Percentiles rank a stretch among this genome's conserved stretches.
Evolutionary conservation across 2,329 filamentous ascomycete species (phyloP).

Genomic region (Ascochyta koolunga): DNA sequence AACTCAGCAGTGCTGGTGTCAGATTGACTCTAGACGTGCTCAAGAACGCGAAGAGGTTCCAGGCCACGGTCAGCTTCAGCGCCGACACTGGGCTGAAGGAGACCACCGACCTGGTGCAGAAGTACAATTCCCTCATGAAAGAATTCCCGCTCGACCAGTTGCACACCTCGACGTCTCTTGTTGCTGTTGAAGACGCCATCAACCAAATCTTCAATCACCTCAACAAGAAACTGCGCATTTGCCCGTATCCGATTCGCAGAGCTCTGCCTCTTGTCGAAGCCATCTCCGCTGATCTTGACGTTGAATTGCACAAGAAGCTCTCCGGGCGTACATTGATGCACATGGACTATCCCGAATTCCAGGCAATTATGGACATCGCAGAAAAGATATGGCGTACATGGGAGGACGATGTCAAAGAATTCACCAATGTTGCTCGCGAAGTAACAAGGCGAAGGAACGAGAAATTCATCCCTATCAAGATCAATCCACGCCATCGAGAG

Average conservation of each 20-base stretch:
- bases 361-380: constrained; percentile 79
- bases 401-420: constrained; percentile 97
- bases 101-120: constrained; percentile 93
- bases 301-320: constrained; percentile 82
- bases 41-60: constrained; percentile 96
- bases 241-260: constrained; percentile 90
- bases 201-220: constrained; percentile 89
- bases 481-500: constrained; percentile 83
- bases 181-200: constrained; percentile 88
- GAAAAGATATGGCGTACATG: constrained; percentile 88
- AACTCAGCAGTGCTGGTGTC: constrained; percentile 88
- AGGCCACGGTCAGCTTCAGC: constrained; percentile 94
- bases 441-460: constrained; percentile 92
- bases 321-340: constrained; percentile 89
- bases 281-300: constrained; percentile 91
- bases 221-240: constrained; percentile 97
- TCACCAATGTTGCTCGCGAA: constrained; percentile 95
- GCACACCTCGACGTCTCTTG: constrained; percentile 85
- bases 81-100: constrained; percentile 96
- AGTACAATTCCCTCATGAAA: constrained; percentile 98
- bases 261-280: constrained; percentile 94
- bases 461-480: constrained; percentile 98
- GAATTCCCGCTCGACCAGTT: constrained; percentile 97
- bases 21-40: constrained; percentile 90
- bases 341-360: constrained; percentile 89